These are phyloP conservation scores for Fusarium metavorans DNA, from an alignment of 2,329 filamentous ascomycete genomes.

Conservation along the genomic window DNA sequence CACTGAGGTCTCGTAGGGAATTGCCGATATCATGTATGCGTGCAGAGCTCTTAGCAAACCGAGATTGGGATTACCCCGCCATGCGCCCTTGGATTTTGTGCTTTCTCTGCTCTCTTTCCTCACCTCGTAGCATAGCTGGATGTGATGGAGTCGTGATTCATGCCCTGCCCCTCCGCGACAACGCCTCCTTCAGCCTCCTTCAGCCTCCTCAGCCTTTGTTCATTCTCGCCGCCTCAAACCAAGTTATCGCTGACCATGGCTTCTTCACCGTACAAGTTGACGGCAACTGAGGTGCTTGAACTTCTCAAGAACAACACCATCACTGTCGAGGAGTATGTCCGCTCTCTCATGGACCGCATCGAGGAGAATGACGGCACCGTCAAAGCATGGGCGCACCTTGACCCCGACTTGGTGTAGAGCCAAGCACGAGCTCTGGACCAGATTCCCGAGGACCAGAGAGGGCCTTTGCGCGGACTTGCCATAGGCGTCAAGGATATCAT, in stretches of 20 bases:
- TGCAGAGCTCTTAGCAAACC: not conserved
- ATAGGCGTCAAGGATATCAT: slow-evolving; percentile 30
- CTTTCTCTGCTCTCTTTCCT: not conserved
- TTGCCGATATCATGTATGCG: not conserved
- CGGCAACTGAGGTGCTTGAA: not conserved
- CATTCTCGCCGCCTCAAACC: not conserved
- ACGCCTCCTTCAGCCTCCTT: not conserved
- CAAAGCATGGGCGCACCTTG: slow-evolving; percentile 13
- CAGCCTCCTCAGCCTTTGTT: not conserved
- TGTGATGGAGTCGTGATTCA: not conserved
- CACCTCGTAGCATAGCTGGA: not conserved
- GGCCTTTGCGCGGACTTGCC: slow-evolving; percentile 22
- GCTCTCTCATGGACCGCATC: slow-evolving; percentile 15
- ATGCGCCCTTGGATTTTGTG: not conserved
- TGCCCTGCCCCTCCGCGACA: not conserved
- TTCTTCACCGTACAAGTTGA: not conserved
- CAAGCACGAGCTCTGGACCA: slow-evolving; percentile 13
- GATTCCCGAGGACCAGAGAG: not conserved
- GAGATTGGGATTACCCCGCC: not conserved
- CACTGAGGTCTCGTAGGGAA: not conserved
- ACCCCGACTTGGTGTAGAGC: not conserved
- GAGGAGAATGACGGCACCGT: slow-evolving; percentile 4
- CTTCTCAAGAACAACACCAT: not conserved
- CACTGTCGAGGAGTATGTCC: slow-evolving; percentile 36
- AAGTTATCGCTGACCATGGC: not conserved